Percentiles rank a stretch among this genome's conserved stretches.
These are phyloP conservation scores for Aphanomyces invadans DNA, from an alignment of 352 stramenopile genomes.

Conservation along the genomic window DNA sequence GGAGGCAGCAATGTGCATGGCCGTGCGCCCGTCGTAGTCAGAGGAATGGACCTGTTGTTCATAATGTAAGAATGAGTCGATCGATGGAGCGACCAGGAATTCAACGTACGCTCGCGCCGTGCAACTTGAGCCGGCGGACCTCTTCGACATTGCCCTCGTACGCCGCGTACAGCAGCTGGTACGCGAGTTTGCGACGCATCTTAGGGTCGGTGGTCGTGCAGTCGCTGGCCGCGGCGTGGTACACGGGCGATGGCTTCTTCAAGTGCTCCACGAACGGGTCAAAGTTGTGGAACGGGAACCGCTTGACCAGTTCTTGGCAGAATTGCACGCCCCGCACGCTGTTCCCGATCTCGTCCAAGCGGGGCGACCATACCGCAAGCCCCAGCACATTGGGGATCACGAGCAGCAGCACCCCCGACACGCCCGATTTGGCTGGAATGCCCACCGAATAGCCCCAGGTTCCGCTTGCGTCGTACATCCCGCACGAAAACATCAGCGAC, in stretches of 20 bases:
- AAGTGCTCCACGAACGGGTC: conserved; percentile 25
- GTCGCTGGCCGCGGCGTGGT: no score
- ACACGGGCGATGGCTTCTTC: conserved; percentile 5
- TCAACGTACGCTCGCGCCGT: conserved; percentile 3
- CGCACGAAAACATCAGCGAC: conserved; percentile 31
- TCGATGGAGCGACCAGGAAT: background rate
- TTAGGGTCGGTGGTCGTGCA: background rate
- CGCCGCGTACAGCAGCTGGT: conserved; percentile 15
- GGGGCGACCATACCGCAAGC: conserved; percentile 35
- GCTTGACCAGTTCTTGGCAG: conserved; percentile 27
- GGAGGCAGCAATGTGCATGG: conserved; percentile 56
- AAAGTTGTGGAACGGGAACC: conserved; percentile 34
- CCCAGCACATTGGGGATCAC: conserved; percentile 37
- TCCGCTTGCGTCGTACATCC: conserved; percentile 39
- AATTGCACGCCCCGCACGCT: conserved; percentile 33
- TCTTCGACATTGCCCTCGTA: conserved; percentile 20
- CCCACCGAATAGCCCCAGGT: conserved; percentile 32
- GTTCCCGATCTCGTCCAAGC: conserved; percentile 38
- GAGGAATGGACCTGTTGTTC: background rate
- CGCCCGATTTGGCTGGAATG: conserved; percentile 36
- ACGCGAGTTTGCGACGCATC: background rate
- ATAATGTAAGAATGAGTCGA: background rate
- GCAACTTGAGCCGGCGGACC: conserved; percentile 8
- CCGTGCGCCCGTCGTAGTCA: conserved; percentile 56
- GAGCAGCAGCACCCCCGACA: conserved; percentile 32